A percentile compares a stretch with the other conserved stretches of the same genome.
Conservation (phyloP, 257 asterid species). For the Perilla frutescens region DNA sequence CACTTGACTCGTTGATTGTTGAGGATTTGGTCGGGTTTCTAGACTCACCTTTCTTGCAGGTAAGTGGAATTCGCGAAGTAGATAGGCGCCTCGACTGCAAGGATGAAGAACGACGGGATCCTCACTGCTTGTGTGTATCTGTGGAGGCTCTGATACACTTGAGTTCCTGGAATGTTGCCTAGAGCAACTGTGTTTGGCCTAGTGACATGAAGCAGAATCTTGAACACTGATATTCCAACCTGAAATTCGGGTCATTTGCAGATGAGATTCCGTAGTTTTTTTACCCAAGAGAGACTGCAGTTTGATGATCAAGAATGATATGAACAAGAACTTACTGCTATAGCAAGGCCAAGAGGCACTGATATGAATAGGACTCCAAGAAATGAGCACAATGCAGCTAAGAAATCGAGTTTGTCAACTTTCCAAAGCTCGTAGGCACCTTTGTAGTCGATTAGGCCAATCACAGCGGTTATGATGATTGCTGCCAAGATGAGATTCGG, state of each 20-base stretch:
- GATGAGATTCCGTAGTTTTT: not conserved
- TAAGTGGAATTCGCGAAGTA: conserved; percentile 91
- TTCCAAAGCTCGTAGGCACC: conserved; percentile 79
- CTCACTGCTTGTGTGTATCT: conserved; percentile 71
- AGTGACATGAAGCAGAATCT: conserved; percentile 85
- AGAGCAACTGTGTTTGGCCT: conserved; percentile 77
- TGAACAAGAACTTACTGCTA: conserved; percentile 63
- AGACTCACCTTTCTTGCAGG: conserved; percentile 72
- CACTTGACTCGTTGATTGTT: no score
- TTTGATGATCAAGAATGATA: not conserved
- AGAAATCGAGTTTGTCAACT: conserved; percentile 89
- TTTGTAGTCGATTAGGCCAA: conserved; percentile 81
- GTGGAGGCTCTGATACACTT: conserved; percentile 67
- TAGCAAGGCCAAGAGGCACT: conserved; percentile 87
- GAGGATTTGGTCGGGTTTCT: not conserved
- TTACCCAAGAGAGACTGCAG: not conserved
- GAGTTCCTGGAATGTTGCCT: conserved; percentile 86
- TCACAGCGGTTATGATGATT: conserved; percentile 84
- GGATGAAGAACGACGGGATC: conserved; percentile 74
- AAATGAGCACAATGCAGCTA: conserved; percentile 81
- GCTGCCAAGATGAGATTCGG: conserved; percentile 86
- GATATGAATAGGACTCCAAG: conserved; percentile 94
- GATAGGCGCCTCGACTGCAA: conserved; percentile 85
- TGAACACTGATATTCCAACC: conserved; percentile 64
- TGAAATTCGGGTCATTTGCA: conserved; percentile 9